These are phyloP conservation scores for Phaeotremella fagi DNA, from an alignment of 768 basidiomycete genomes.

Conservation along the genomic window DNA sequence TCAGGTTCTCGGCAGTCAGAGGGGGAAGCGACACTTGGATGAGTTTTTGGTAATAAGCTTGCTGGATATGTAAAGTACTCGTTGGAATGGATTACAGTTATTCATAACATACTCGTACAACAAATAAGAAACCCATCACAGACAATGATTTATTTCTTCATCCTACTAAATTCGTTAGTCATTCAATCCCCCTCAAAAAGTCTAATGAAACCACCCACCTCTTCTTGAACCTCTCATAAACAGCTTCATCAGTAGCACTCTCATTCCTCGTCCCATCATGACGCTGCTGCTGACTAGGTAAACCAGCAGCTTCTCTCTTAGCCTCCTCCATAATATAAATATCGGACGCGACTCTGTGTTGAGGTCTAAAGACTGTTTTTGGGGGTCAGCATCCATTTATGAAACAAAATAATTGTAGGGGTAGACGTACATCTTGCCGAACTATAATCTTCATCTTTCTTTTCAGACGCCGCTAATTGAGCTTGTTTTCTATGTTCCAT, in stretches of 20 bases:
- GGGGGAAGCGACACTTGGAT: too few relatives aligned
- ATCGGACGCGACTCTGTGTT: conserved; percentile 77
- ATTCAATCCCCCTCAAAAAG: neutral
- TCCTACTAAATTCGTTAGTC: conserved; percentile 1
- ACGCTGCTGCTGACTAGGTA: conserved; percentile 53
- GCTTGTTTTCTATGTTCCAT: conserved; percentile 59
- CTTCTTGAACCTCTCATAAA: conserved; percentile 92
- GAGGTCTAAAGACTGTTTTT: conserved; percentile 71
- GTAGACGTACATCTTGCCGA: conserved; percentile 75
- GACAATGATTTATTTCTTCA: conserved; percentile 8
- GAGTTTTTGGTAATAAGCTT: too few relatives aligned
- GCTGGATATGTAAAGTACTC: too few relatives aligned
- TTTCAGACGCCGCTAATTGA: conserved; percentile 23
- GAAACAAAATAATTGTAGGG: neutral
- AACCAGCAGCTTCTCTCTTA: conserved; percentile 76
- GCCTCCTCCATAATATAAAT: conserved; percentile 79
- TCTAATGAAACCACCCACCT: conserved; percentile 46
- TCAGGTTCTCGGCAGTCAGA: too few relatives aligned
- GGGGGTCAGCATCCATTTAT: too few relatives aligned
- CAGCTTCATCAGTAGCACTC: conserved; percentile 87
- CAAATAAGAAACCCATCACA: too few relatives aligned
- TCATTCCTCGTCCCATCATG: conserved; percentile 49
- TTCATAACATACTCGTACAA: too few relatives aligned
- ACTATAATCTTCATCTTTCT: conserved; percentile 76
- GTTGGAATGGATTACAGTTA: too few relatives aligned